These are phyloP conservation scores for Penicillium alfredii DNA, from an alignment of 495 filamentous ascomycete genomes.

Conservation along the genomic window DNA sequence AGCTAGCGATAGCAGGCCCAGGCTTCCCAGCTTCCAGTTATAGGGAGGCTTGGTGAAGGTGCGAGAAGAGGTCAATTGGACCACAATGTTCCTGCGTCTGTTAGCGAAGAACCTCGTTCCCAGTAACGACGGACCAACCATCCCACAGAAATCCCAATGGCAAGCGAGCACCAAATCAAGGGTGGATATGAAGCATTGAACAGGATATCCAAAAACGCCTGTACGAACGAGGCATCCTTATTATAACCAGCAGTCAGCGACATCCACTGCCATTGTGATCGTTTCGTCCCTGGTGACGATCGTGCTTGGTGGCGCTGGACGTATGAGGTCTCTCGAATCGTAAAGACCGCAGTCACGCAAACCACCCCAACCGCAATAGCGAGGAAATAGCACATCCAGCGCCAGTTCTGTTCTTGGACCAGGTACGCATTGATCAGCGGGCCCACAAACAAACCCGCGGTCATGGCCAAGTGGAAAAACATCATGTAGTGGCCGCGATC, in stretches of 20 bases:
- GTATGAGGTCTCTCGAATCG: constrained; percentile 26
- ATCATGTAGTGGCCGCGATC: constrained; percentile 33
- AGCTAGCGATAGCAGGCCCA: constrained; percentile 26
- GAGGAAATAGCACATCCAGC: constrained; percentile 31
- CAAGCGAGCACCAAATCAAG: constrained; percentile 26
- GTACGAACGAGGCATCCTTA: constrained; percentile 21
- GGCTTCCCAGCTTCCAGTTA: constrained; percentile 20
- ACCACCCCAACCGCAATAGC: constrained; percentile 17
- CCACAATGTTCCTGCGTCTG: constrained; percentile 27
- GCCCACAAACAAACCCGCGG: constrained; percentile 25
- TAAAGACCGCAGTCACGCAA: constrained; percentile 20
- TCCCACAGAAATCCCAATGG: constrained; percentile 27
- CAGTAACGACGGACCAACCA: constrained; percentile 18
- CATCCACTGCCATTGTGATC: constrained; percentile 20
- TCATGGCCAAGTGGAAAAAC: constrained; percentile 31
- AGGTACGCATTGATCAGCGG: constrained; percentile 31
- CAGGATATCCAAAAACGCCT: constrained; percentile 18
- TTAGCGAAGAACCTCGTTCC: not conserved
- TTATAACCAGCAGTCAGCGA: constrained; percentile 21
- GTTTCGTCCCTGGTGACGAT: constrained; percentile 4
- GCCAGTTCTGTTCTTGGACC: constrained; percentile 24
- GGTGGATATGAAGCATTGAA: constrained; percentile 24
- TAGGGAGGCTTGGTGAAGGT: constrained; percentile 30
- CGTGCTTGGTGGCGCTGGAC: not conserved
- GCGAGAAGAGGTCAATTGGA: constrained; percentile 25